These are phyloP conservation scores for Allomyces javanicus DNA, from an alignment of 192 early-diverging fungal genomes.

Conservation along the genomic window DNA sequence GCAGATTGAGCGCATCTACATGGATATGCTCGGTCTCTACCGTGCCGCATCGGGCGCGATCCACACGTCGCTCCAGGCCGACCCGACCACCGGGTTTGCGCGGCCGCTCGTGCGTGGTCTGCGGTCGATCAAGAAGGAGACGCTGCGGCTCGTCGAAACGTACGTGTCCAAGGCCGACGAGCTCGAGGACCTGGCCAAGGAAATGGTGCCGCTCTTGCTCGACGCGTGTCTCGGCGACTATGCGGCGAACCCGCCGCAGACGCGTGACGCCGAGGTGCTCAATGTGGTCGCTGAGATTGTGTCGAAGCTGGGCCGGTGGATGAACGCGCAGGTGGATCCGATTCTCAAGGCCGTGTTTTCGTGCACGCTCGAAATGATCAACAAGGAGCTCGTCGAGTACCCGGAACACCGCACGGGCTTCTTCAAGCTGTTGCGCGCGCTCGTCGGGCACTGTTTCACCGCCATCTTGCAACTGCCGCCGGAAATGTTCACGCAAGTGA, in stretches of 20 bases:
- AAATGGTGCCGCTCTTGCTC: constrained; percentile 77
- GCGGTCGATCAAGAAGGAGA: constrained; percentile 92
- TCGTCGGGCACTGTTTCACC: constrained; percentile 83
- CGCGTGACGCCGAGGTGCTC: constrained; percentile 88
- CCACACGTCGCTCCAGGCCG: constrained; percentile 6
- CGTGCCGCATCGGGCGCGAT: constrained; percentile 69
- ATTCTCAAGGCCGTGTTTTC: constrained; percentile 91
- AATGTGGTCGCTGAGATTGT: constrained; percentile 81
- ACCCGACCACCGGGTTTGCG: neutral
- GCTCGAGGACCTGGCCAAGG: constrained; percentile 50
- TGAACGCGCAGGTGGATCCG: constrained; percentile 62
- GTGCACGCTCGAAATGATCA: constrained; percentile 97
- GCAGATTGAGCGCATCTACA: constrained; percentile 77
- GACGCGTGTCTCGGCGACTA: constrained; percentile 83
- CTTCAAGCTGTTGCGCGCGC: constrained; percentile 78
- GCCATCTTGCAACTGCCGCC: constrained; percentile 65
- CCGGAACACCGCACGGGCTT: constrained; percentile 93
- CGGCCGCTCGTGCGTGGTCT: constrained; percentile 69
- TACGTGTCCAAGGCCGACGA: constrained; percentile 78
- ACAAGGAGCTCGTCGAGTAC: constrained; percentile 93
- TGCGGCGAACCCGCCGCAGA: constrained; percentile 60
- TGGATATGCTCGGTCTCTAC: constrained; percentile 81
- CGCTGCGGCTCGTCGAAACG: constrained; percentile 76
- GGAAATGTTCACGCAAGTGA: constrained; percentile 72
- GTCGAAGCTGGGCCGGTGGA: constrained; percentile 42